Evolutionary conservation across 2,329 filamentous ascomycete species (phyloP).

Genomic region (Albophoma yamanashiensis): DNA sequence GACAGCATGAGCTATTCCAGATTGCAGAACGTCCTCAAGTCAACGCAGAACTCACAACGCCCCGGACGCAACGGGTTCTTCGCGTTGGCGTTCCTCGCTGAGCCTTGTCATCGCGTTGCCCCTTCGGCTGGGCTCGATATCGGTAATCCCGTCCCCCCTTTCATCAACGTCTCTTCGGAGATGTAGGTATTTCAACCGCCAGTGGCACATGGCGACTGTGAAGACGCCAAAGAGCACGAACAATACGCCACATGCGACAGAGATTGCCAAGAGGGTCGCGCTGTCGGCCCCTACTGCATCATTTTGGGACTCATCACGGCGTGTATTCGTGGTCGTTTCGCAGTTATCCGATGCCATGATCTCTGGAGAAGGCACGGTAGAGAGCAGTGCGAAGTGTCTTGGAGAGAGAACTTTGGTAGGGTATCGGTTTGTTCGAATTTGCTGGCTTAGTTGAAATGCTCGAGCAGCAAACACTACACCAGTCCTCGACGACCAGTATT

Average conservation of each 20-base stretch:
- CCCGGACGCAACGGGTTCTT: background rate
- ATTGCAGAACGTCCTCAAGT: background rate
- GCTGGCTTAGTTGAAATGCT: background rate
- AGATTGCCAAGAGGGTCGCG: background rate
- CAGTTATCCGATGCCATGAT: background rate
- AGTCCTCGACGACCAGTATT: background rate
- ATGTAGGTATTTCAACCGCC: conserved; percentile 1
- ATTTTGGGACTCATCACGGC: too few species aligned
- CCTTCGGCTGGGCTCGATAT: background rate
- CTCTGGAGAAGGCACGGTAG: background rate
- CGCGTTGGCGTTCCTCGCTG: background rate
- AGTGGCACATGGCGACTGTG: background rate
- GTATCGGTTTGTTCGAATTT: background rate
- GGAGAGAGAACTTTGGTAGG: background rate
- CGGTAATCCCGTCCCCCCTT: background rate
- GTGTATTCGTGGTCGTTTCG: background rate
- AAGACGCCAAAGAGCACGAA: conserved; percentile 1
- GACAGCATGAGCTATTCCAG: background rate
- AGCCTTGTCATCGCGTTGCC: background rate
- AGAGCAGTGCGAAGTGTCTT: too few species aligned
- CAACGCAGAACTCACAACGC: background rate
- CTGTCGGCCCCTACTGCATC: background rate
- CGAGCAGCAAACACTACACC: background rate
- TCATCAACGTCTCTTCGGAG: background rate
- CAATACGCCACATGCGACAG: conserved; percentile 1